Percentiles rank a stretch among this genome's conserved stretches.
Evolutionary conservation across 2,329 filamentous ascomycete genomes (phyloP).

Genomic region (Fusarium irregulare): DNA sequence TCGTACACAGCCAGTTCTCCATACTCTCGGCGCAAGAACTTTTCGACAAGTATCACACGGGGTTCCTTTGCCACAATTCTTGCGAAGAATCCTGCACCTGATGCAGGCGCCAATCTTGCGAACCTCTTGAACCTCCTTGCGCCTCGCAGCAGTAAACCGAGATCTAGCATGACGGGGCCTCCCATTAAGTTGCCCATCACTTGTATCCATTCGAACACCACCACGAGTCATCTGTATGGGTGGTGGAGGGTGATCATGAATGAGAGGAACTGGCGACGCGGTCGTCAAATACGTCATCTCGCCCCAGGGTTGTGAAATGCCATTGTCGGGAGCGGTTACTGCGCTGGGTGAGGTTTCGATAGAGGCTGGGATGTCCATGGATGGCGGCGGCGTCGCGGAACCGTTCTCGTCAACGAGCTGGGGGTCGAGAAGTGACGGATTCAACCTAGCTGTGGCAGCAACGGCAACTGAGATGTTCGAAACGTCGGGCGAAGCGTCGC

Average conservation of each 20-base stretch:
- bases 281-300: constrained; percentile 63
- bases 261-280: constrained; percentile 48
- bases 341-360: constrained; percentile 41
- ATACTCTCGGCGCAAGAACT: constrained; percentile 72
- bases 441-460: constrained; percentile 66
- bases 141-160: constrained; percentile 66
- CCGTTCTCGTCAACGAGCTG: constrained; percentile 54
- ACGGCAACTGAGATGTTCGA: constrained; percentile 67
- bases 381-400: constrained; percentile 47
- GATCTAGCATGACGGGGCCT: constrained; percentile 66
- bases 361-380: constrained; percentile 38
- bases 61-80: constrained; percentile 72
- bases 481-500: constrained; percentile 55
- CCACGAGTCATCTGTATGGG: constrained; percentile 55
- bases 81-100: constrained; percentile 72
- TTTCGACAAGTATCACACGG: constrained; percentile 73
- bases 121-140: constrained; percentile 73
- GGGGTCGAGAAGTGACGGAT: constrained; percentile 66
- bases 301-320: constrained; percentile 61
- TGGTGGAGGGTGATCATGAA: constrained; percentile 48
- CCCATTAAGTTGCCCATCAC: constrained; percentile 57
- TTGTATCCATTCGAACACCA: constrained; percentile 65
- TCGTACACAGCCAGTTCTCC: constrained; percentile 72
- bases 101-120: constrained; percentile 74
- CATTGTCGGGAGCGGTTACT: constrained; percentile 41